A percentile compares a stretch with the other conserved stretches of the same genome.
These are phyloP conservation scores for Oehlia diaphana DNA, from an alignment of 192 early-diverging fungal genomes.

Conservation along the genomic window DNA sequence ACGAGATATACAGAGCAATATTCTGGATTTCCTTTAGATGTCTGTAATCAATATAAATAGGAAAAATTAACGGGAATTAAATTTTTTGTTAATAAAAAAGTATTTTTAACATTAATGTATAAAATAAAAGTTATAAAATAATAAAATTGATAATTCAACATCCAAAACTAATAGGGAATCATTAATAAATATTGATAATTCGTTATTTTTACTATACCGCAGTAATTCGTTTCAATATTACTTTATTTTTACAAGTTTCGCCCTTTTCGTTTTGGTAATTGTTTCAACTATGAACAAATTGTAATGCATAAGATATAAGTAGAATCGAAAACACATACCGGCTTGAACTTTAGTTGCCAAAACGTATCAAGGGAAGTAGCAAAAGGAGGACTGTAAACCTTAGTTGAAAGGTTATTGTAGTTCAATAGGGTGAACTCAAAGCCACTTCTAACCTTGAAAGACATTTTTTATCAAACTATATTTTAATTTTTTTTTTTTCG, in stretches of 20 bases:
- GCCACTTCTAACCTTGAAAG: conserved; percentile 3
- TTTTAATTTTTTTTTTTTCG: not conserved
- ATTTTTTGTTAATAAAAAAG: not conserved
- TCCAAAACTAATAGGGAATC: not conserved
- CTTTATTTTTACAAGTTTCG: not conserved
- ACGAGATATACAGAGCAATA: conserved; percentile 12
- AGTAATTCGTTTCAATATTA: not conserved
- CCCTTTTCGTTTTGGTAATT: not conserved
- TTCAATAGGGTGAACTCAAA: conserved; percentile 9
- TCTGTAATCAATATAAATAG: not conserved
- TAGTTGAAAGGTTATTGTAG: not conserved
- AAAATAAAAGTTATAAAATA: not conserved
- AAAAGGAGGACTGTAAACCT: conserved; percentile 19
- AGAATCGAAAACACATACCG: not conserved
- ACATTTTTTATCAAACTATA: not conserved
- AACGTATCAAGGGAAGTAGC: conserved; percentile 25
- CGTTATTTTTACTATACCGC: not conserved
- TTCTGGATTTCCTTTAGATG: conserved; percentile 15
- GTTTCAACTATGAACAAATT: not conserved
- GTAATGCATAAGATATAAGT: not conserved
- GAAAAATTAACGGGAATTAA: not conserved
- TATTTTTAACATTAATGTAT: not conserved
- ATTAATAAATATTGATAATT: not conserved
- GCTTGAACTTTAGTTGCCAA: conserved; percentile 25
- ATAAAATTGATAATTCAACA: not conserved